Conservation (phyloP, 2,329 filamentous ascomycete species). For the Periconia sp. region DNA sequence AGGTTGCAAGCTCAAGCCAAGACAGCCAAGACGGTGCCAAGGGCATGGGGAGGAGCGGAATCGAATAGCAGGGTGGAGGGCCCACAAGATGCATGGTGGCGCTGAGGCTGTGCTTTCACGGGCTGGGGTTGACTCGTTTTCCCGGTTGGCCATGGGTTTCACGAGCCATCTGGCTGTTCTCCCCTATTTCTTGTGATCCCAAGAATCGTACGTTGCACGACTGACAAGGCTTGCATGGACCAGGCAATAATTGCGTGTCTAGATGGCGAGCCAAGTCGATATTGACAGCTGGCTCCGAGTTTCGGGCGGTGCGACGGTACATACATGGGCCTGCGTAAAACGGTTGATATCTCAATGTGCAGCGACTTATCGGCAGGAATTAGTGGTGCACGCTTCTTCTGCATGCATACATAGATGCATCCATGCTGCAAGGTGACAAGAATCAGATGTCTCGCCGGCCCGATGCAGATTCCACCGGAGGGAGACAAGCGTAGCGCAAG, state of each 20-base stretch:
- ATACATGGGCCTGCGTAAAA: too few species aligned
- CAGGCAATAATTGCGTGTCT: neutral
- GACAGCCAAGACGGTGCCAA: conserved; percentile 12
- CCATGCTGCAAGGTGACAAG: conserved; percentile 11
- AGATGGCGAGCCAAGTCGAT: neutral
- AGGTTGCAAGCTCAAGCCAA: conserved; percentile 18
- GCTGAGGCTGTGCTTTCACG: conserved; percentile 38
- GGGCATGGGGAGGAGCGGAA: conserved; percentile 22
- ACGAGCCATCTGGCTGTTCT: conserved; percentile 17
- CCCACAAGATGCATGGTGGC: conserved; percentile 33
- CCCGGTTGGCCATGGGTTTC: conserved; percentile 14
- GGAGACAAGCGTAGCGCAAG: conserved; percentile 16
- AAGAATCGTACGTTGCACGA: conserved; percentile 7
- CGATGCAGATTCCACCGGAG: conserved; percentile 24
- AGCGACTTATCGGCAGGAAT: conserved; percentile 4
- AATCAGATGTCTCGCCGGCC: conserved; percentile 19
- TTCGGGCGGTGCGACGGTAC: conserved; percentile 3
- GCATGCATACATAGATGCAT: conserved; percentile 1
- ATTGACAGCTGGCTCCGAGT: neutral
- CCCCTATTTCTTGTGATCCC: conserved; percentile 1
- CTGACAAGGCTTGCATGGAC: too few species aligned
- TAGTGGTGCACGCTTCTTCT: too few species aligned
- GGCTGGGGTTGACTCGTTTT: conserved; percentile 14
- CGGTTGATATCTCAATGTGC: neutral
- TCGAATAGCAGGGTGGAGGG: conserved; percentile 19